Evolutionary conservation across 441 rosid species (phyloP).

Genomic region (Manihot esculenta): DNA sequence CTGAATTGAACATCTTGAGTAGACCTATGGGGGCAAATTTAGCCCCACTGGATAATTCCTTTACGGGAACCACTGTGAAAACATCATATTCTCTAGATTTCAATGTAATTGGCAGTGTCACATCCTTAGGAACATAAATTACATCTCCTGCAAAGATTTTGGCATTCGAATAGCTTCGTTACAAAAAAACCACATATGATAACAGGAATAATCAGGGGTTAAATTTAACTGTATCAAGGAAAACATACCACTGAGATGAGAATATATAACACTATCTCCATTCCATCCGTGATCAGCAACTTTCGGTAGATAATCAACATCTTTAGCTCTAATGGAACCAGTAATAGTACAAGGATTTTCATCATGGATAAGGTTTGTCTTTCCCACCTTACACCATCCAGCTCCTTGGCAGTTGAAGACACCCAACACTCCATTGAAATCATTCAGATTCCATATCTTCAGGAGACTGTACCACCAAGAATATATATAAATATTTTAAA

Average conservation of each 20-base stretch:
- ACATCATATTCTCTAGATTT: constrained; percentile 58
- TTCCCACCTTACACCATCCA: constrained; percentile 65
- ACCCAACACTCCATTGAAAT: constrained; percentile 52
- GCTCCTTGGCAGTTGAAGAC: constrained; percentile 72
- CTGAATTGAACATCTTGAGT: constrained; percentile 55
- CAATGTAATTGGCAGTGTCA: constrained; percentile 56
- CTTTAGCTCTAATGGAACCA: constrained; percentile 49
- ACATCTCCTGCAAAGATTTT: constrained; percentile 49
- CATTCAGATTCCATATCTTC: constrained; percentile 76
- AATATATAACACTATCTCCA: constrained; percentile 53
- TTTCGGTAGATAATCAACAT: constrained; percentile 55
- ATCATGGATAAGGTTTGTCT: constrained; percentile 60
- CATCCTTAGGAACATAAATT: constrained; percentile 51
- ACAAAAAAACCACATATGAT: neutral
- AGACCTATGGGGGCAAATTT: constrained; percentile 51
- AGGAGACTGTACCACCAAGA: constrained; percentile 44
- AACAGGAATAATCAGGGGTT: neutral
- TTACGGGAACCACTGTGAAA: constrained; percentile 57
- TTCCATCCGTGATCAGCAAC: constrained; percentile 54
- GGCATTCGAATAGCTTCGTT: neutral
- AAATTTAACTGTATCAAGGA: neutral
- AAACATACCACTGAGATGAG: constrained; percentile 56
- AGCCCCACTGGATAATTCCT: constrained; percentile 38
- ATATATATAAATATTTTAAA: neutral
- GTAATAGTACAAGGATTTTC: constrained; percentile 52